Evolutionary conservation across 1,284 basidiomycete species (phyloP), one percentile per base, ranked within the genome.

Genomic region (Schizophyllum commune): DNA sequence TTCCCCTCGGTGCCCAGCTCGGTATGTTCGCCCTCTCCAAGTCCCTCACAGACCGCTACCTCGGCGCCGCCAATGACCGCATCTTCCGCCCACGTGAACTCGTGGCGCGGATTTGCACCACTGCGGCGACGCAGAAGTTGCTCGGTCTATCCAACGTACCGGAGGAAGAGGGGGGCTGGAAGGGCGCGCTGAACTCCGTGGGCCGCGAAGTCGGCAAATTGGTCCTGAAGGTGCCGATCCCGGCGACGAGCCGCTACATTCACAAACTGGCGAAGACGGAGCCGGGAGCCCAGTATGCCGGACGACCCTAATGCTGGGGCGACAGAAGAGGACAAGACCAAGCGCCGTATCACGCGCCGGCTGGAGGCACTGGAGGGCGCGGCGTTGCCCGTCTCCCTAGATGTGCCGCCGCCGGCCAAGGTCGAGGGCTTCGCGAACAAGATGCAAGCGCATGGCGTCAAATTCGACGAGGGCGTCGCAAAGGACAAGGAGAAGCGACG

Each of bases 1-100:
- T 68, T 4, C 68, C 69, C 56, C 65, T 65, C 33, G 60, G 56
- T 17, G 68, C 71, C 5, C 68, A 71, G 57, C 65, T 65, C 6
- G 69, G 63, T 4, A 66, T 65, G 65, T 70, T 61, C 57, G 55
- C 69, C 27, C 60, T 72, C n/a, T 71, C 71, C 52, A 73, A 72
- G 59, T 66, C 67, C 1, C 59, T 72, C 5, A 69, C 72, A 19
- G 72, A 72, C 58, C 69, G 68, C 20, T 72, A 71, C 58, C 66
- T 73, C 51, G 65, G 66, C 33, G 62, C 64, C 13, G 70, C 71
- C 19, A 73, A 71, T 55, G 54, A 62, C 15, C 63, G 63, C 20
- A 60, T 66, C 51, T 71, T 72, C 60, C 61, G 64, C n/a, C 67
- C 68, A 13, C 64, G 65, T 1, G 68, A 68, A 9, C 65, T 72